Percentiles rank a stretch among this genome's conserved stretches.
These are phyloP conservation scores for Calonectria multiphialidica DNA, from an alignment of 2,329 filamentous ascomycete species.

Conservation along the genomic window DNA sequence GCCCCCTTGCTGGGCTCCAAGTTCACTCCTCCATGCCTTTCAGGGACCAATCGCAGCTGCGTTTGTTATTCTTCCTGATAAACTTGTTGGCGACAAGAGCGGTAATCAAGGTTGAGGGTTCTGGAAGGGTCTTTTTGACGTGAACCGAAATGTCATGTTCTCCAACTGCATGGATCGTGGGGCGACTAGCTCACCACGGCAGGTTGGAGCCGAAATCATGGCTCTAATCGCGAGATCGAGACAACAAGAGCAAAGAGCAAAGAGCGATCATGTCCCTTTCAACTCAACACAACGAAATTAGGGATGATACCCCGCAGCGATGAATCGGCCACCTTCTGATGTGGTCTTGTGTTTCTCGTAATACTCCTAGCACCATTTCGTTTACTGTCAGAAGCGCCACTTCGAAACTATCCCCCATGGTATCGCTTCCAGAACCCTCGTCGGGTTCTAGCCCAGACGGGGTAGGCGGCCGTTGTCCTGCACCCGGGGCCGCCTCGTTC, in stretches of 20 bases:
- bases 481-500: conserved; percentile 4
- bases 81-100: background rate
- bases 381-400: conserved; percentile 23
- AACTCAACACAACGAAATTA: conserved; percentile 15
- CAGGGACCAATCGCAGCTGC: background rate
- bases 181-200: conserved; percentile 12
- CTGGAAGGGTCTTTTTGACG: background rate
- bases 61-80: background rate
- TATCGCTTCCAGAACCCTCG: conserved; percentile 21
- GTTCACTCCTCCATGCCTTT: background rate
- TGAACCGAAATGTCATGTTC: background rate
- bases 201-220: conserved; percentile 1
- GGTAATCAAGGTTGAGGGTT: background rate
- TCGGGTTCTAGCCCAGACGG: conserved; percentile 22
- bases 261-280: background rate
- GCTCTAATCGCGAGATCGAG: background rate
- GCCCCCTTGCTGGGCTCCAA: conserved; percentile 23
- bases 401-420: conserved; percentile 31
- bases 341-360: conserved; percentile 10
- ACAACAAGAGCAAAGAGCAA: background rate
- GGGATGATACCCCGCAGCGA: conserved; percentile 13
- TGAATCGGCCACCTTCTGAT: conserved; percentile 10
- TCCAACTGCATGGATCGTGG: conserved; percentile 1
- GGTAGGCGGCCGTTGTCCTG: conserved; percentile 23
- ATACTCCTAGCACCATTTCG: conserved; percentile 30